A percentile compares a stretch with the other conserved stretches of the same genome.
Evolutionary conservation across 306 rosid species (phyloP).

Genomic region (Fragaria nilgerrensis): DNA sequence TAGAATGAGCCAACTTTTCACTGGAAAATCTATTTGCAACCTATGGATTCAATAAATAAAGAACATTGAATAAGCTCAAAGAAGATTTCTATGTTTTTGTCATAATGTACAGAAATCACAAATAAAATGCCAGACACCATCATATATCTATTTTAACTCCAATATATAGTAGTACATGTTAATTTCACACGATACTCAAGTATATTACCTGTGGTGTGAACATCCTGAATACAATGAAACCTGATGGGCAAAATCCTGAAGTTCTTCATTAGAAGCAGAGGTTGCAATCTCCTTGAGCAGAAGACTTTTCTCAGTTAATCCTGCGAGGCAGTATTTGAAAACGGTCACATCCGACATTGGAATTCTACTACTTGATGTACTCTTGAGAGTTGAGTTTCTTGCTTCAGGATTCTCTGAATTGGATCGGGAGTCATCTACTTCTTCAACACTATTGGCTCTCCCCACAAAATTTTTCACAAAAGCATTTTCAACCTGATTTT

Average conservation of each 20-base stretch:
- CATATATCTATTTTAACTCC: neutral
- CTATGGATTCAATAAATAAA: too few relatives aligned
- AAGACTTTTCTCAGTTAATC: conserved; percentile 70
- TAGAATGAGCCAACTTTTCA: neutral
- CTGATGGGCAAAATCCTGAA: conserved; percentile 58
- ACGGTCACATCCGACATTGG: conserved; percentile 66
- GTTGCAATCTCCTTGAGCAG: conserved; percentile 85
- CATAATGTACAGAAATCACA: conserved; percentile 1
- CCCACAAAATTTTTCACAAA: conserved; percentile 38
- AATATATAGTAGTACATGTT: neutral
- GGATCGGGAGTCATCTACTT: conserved; percentile 53
- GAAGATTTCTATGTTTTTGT: neutral
- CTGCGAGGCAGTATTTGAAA: conserved; percentile 83
- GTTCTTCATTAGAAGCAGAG: conserved; percentile 55
- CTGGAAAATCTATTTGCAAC: neutral
- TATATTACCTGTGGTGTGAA: conserved; percentile 68
- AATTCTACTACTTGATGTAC: conserved; percentile 43
- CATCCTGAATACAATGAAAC: conserved; percentile 87
- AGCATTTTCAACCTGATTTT: conserved; percentile 57
- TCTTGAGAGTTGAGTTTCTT: conserved; percentile 48
- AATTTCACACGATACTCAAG: neutral
- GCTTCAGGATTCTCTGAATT: conserved; percentile 66
- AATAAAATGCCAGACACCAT: conserved; percentile 22
- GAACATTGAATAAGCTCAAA: neutral
- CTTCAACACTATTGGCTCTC: conserved; percentile 45